Evolutionary conservation across 1,139 yeast genomes (phyloP).

Genomic region (Candida neerlandica): DNA sequence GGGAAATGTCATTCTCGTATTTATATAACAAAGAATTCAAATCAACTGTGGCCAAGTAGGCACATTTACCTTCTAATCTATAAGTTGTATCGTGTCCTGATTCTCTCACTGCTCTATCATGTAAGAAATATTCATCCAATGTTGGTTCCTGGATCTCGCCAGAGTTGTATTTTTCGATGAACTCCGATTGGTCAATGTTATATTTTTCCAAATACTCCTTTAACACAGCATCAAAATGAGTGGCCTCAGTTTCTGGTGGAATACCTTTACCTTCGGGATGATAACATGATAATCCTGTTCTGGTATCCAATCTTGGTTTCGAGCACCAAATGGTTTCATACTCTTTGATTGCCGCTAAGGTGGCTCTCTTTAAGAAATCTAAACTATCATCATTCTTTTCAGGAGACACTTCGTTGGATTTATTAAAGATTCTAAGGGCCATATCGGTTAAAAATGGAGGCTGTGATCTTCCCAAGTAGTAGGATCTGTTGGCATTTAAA

Average conservation of each 20-base stretch:
- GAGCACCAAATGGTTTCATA: constrained; percentile 80
- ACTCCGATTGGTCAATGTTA: constrained; percentile 62
- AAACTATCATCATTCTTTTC: constrained; percentile 41
- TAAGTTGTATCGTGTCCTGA: constrained; percentile 96
- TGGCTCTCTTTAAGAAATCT: constrained; percentile 65
- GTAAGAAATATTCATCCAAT: constrained; percentile 84
- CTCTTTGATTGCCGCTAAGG: constrained; percentile 83
- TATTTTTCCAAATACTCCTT: constrained; percentile 70
- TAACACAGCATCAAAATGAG: constrained; percentile 79
- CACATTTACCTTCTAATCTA: constrained; percentile 87
- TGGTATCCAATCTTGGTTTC: constrained; percentile 70
- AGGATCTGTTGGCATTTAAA: constrained; percentile 90
- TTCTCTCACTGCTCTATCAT: constrained; percentile 95
- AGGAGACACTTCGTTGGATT: constrained; percentile 49
- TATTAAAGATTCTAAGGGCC: constrained; percentile 72
- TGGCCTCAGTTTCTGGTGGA: constrained; percentile 95
- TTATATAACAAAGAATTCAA: constrained; percentile 84
- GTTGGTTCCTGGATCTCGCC: constrained; percentile 71
- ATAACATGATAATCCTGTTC: constrained; percentile 86
- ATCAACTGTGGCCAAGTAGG: constrained; percentile 88
- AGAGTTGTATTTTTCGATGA: constrained; percentile 68
- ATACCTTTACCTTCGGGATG: constrained; percentile 89
- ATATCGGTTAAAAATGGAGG: constrained; percentile 98
- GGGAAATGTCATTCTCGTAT: constrained; percentile 85
- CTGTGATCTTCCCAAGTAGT: constrained; percentile 89